Percentiles rank a stretch among this genome's conserved stretches.
These are phyloP conservation scores for Biscutella laevigata DNA, from an alignment of 441 rosid species.

Conservation along the genomic window DNA sequence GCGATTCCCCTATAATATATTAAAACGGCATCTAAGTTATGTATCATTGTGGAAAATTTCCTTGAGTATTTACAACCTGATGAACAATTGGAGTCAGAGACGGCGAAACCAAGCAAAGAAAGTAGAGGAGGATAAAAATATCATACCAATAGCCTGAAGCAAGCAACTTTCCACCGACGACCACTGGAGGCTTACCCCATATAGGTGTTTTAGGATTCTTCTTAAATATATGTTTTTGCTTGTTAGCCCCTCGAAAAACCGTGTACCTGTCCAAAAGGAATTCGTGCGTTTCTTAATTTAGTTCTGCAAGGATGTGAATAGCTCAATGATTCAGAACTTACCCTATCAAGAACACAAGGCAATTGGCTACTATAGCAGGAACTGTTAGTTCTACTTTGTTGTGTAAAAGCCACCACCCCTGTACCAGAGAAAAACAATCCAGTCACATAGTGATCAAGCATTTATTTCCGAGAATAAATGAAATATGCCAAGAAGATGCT, in stretches of 20 bases:
- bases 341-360: constrained; percentile 67
- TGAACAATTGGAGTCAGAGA: neutral
- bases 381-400: constrained; percentile 61
- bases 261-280: constrained; percentile 41
- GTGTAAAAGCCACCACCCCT: constrained; percentile 94
- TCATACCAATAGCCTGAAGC: constrained; percentile 87
- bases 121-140: neutral
- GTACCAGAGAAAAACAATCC: constrained; percentile 18
- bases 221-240: constrained; percentile 77
- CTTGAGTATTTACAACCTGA: neutral
- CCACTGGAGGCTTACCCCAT: constrained; percentile 81
- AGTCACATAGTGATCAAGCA: constrained; percentile 15
- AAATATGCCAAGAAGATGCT: neutral
- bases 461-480: neutral
- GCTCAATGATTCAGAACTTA: constrained; percentile 25
- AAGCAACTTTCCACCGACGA: constrained; percentile 74
- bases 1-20: constrained; percentile 68
- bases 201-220: constrained; percentile 69
- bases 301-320: neutral
- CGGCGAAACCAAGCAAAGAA: neutral
- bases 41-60: neutral
- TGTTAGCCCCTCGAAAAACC: constrained; percentile 86
- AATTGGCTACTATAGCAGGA: constrained; percentile 46
- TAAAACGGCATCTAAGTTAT: neutral
- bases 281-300: neutral